These are phyloP conservation scores for Microthyrium microscopicum DNA, from an alignment of 2,329 filamentous ascomycete species.

Conservation along the genomic window DNA sequence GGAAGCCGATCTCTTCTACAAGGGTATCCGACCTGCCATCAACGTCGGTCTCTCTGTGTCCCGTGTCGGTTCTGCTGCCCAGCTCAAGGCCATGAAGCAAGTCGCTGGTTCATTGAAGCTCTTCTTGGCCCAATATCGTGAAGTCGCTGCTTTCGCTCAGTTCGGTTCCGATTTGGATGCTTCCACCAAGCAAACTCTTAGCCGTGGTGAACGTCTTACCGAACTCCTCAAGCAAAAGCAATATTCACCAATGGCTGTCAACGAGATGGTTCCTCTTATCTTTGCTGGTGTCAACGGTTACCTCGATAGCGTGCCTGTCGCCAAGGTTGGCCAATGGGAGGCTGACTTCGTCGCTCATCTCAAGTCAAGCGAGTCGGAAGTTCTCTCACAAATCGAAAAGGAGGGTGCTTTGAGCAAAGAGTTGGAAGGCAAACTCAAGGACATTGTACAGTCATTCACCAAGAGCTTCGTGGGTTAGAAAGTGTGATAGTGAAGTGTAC, in stretches of 20 bases:
- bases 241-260: constrained; percentile 95
- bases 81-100: constrained; percentile 99
- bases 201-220: constrained; percentile 94
- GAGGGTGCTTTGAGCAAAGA: constrained; percentile 95
- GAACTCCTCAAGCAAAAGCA: constrained; percentile 99
- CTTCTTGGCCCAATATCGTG: constrained; percentile 99
- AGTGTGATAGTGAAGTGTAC: too few relatives aligned
- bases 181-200: constrained; percentile 95
- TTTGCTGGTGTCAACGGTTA: constrained; percentile 97
- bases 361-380: constrained; percentile 72
- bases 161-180: constrained; percentile 99
- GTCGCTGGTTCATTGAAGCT: constrained; percentile 99
- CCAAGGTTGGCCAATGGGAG: constrained; percentile 89
- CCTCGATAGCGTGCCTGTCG: constrained; percentile 76
- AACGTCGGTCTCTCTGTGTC: constrained; percentile 99
- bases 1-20: constrained; percentile 99
- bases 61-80: constrained; percentile 97
- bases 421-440: constrained; percentile 65
- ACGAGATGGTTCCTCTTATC: constrained; percentile 99
- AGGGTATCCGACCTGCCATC: constrained; percentile 98
- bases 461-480: constrained; percentile 80
- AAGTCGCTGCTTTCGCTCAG: constrained; percentile 97
- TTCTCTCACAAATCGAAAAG: constrained; percentile 79
- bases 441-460: constrained; percentile 65
- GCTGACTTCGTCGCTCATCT: constrained; percentile 84